phyloP scores from a whole-genome alignment of 2,329 filamentous ascomycete genomes.

The Alternaria postmessia region DNA sequence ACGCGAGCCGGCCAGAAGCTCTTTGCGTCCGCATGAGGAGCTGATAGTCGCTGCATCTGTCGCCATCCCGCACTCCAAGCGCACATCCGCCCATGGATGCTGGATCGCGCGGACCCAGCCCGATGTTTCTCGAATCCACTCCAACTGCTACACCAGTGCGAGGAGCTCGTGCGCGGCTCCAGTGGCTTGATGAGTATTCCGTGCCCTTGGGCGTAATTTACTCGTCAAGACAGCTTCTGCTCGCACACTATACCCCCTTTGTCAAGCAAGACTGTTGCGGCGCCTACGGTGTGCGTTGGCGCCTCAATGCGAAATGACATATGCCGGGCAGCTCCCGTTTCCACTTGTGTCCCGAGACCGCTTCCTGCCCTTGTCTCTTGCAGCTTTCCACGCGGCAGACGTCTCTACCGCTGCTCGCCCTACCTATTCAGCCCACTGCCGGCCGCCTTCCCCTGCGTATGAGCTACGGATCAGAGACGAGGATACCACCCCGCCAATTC shows the following conservation, averaged over 20 bases:
- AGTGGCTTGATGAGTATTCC: conserved; percentile 33
- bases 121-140: conserved; percentile 44
- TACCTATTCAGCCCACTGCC: conserved; percentile 29
- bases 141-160: conserved; percentile 27
- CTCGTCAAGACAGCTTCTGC: conserved; percentile 17
- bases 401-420: conserved; percentile 26
- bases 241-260: conserved; percentile 28
- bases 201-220: conserved; percentile 37
- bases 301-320: conserved; percentile 43
- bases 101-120: conserved; percentile 35
- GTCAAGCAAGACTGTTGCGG: conserved; percentile 26
- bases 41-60: conserved; percentile 47
- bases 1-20: conserved; percentile 37
- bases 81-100: conserved; percentile 27
- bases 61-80: conserved; percentile 34
- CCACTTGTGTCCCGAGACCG: conserved; percentile 26
- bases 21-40: conserved; percentile 31
- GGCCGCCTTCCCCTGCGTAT: conserved; percentile 40
- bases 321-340: conserved; percentile 28
- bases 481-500: conserved; percentile 35
- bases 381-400: conserved; percentile 31
- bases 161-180: conserved; percentile 31
- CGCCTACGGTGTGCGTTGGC: conserved; percentile 42
- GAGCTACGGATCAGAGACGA: conserved; percentile 33
- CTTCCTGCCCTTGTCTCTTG: conserved; percentile 24